Percentiles rank a stretch among this genome's conserved stretches.
Evolutionary conservation across 1,284 basidiomycete genomes (phyloP).

Genomic region (Flammula alnicola): DNA sequence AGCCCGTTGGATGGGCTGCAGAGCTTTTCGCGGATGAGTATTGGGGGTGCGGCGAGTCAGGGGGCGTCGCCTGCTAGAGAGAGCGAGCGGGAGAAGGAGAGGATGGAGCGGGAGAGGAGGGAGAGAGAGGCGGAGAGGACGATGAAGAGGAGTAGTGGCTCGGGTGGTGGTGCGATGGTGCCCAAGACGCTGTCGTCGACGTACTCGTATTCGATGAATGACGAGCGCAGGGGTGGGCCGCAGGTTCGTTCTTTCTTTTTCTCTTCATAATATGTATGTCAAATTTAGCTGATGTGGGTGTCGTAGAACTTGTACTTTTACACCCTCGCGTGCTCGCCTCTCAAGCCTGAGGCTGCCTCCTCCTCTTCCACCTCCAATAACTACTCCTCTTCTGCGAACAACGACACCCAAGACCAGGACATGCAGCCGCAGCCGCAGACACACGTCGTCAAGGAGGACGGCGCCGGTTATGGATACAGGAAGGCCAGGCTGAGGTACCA

Average conservation of each 20-base stretch:
- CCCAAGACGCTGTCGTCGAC: conserved; percentile 67
- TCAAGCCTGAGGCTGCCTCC: conserved; percentile 33
- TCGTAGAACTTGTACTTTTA: conserved; percentile 75
- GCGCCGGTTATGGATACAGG: conserved; percentile 33
- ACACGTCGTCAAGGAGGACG: conserved; percentile 1
- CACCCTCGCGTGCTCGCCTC: conserved; percentile 71
- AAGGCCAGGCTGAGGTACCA: conserved; percentile 62
- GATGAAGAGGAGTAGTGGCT: conserved; percentile 6
- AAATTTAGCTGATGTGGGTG: conserved; percentile 12
- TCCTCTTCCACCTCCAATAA: not conserved
- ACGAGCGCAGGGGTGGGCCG: conserved; percentile 50
- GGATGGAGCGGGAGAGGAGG: conserved; percentile 14
- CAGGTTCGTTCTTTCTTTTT: conserved; percentile 49
- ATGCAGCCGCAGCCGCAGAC: not conserved
- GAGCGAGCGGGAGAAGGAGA: too few species aligned
- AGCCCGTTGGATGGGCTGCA: conserved; percentile 65
- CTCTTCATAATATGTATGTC: conserved; percentile 1
- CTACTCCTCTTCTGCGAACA: not conserved
- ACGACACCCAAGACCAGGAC: not conserved
- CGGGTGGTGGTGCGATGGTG: too few species aligned
- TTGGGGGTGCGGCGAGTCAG: conserved; percentile 18
- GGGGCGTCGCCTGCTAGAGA: conserved; percentile 9
- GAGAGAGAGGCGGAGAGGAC: conserved; percentile 17
- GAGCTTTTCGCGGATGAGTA: conserved; percentile 65
- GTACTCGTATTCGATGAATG: conserved; percentile 66